Percentiles rank a stretch among this genome's conserved stretches.
Evolutionary conservation across 2,329 filamentous ascomycete species (phyloP).

Genomic region (Scleromitrula shiraiana): DNA sequence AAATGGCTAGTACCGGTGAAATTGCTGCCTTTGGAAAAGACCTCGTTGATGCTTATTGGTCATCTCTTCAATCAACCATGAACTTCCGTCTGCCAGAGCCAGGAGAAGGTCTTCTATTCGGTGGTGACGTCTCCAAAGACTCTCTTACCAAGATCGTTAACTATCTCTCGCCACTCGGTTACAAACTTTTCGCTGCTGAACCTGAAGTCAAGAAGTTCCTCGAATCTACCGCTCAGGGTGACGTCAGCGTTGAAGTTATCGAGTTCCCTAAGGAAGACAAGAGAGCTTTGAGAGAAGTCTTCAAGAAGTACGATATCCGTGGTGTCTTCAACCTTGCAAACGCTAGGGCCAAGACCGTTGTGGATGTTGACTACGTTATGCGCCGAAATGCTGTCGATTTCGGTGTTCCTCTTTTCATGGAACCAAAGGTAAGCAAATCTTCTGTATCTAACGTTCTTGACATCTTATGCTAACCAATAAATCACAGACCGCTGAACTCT

Average conservation of each 20-base stretch:
- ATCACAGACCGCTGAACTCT: constrained; percentile 80
- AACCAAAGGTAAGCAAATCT: constrained; percentile 65
- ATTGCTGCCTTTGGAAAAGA: constrained; percentile 98
- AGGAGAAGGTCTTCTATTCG: constrained; percentile 90
- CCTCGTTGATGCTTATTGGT: constrained; percentile 95
- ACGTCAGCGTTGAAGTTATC: constrained; percentile 74
- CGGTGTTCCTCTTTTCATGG: constrained; percentile 95
- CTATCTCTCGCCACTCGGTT: constrained; percentile 80
- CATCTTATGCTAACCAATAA: constrained; percentile 15
- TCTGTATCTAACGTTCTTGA: not conserved
- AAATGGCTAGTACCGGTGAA: constrained; percentile 95
- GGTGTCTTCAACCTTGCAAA: constrained; percentile 93
- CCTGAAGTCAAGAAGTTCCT: constrained; percentile 74
- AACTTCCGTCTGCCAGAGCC: constrained; percentile 97
- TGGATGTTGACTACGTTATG: constrained; percentile 98
- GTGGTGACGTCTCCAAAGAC: constrained; percentile 67
- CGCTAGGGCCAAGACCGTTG: constrained; percentile 70
- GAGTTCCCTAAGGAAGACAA: constrained; percentile 97
- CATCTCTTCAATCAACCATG: constrained; percentile 93
- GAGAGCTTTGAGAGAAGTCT: constrained; percentile 86
- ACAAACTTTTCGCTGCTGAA: constrained; percentile 88
- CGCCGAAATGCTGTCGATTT: constrained; percentile 97
- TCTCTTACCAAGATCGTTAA: constrained; percentile 73
- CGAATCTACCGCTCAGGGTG: constrained; percentile 60
- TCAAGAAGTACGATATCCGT: constrained; percentile 92